phyloP scores from a whole-genome alignment of 2,329 filamentous ascomycete species.

The Knufia petricola region DNA sequence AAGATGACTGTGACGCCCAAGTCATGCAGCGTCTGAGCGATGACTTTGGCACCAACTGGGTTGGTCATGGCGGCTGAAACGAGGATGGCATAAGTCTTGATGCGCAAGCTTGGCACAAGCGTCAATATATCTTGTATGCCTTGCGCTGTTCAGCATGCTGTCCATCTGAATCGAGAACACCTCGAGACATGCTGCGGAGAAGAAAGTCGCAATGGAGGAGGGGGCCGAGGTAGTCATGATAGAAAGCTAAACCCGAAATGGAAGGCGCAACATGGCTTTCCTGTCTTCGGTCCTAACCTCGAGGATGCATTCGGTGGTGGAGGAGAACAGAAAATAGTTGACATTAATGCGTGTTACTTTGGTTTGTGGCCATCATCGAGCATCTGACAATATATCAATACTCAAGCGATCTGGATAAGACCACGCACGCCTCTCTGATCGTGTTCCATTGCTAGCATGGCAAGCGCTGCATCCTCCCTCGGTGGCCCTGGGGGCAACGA shows the following conservation, averaged over 20 bases:
- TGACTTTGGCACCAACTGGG: constrained; percentile 36
- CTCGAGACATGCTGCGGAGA: constrained; percentile 1
- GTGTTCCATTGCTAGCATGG: constrained; percentile 12
- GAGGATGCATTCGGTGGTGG: no score
- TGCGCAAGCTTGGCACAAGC: neutral
- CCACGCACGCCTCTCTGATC: no score
- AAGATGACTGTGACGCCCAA: constrained; percentile 44
- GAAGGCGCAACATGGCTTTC: neutral
- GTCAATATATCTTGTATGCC: no score
- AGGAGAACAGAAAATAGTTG: no score
- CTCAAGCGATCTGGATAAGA: no score
- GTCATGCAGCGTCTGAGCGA: constrained; percentile 40
- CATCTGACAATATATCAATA: no score
- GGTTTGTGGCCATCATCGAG: no score
- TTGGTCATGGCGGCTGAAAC: constrained; percentile 19
- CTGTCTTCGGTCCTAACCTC: neutral
- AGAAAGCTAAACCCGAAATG: neutral
- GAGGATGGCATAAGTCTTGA: neutral
- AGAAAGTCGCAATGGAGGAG: neutral
- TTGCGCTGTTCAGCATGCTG: neutral
- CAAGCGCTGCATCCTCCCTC: constrained; percentile 18
- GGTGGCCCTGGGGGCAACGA: constrained; percentile 26
- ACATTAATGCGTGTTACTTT: no score
- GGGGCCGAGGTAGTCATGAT: neutral
- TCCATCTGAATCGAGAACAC: neutral